Conservation (phyloP, 163 green algal genomes). For the Chlorella variabilis region DNA sequence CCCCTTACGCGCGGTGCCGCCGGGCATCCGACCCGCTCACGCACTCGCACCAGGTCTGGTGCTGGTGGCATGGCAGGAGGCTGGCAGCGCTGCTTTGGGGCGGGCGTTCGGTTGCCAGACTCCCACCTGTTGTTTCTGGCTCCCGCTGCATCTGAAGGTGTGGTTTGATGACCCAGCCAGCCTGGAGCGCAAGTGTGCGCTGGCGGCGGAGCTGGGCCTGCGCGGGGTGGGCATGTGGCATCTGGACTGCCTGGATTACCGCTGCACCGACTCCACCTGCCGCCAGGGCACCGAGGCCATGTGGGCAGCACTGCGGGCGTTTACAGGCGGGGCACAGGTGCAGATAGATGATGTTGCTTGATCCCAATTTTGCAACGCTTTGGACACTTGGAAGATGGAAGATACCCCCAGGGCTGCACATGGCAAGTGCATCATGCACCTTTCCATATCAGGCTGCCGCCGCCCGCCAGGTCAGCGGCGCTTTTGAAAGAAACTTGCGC, state of each 20-base stretch:
- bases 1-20: constrained; percentile 7
- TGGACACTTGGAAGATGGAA: too few relatives aligned
- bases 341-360: too few relatives aligned
- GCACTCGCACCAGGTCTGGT: neutral
- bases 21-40: neutral
- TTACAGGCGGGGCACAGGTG: constrained; percentile 10
- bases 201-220: constrained; percentile 40
- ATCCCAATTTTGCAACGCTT: too few relatives aligned
- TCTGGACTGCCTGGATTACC: constrained; percentile 56
- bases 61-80: neutral
- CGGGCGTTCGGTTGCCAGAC: neutral
- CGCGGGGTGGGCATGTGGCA: constrained; percentile 54
- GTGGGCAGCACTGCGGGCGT: constrained; percentile 44
- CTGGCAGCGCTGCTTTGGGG: neutral
- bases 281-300: constrained; percentile 39
- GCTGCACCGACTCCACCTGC: neutral
- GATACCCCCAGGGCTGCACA: too few relatives aligned
- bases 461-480: too few relatives aligned
- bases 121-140: neutral
- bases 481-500: too few relatives aligned
- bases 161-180: constrained; percentile 57
- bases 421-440: too few relatives aligned
- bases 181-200: constrained; percentile 40
- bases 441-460: too few relatives aligned
- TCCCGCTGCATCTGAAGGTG: constrained; percentile 50